Conservation (phyloP, 2,329 filamentous ascomycete species). For the Celoporthe dispersa region DNA sequence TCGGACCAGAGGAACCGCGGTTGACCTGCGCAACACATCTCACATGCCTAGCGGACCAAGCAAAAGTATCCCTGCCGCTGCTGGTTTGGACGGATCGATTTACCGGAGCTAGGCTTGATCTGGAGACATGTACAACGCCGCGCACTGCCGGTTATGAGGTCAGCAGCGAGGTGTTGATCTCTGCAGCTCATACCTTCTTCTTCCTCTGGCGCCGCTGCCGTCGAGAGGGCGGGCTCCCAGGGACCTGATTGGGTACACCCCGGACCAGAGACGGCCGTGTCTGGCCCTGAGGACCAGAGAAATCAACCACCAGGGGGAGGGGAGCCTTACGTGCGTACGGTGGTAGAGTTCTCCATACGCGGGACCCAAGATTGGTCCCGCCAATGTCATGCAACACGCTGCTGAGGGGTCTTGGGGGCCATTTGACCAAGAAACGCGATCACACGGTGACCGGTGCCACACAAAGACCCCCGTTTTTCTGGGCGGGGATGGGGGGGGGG, state of each 20-base stretch:
- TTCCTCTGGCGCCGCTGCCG: background rate
- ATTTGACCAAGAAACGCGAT: background rate
- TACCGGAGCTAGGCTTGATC: constrained; percentile 27
- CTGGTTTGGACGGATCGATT: constrained; percentile 25
- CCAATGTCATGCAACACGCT: background rate
- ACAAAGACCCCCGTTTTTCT: background rate
- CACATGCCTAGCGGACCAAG: constrained; percentile 6
- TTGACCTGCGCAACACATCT: constrained; percentile 1
- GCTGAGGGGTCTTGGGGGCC: background rate
- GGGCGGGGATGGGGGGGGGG: no score
- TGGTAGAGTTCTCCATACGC: background rate
- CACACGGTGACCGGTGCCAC: constrained; percentile 11
- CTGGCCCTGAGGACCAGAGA: background rate
- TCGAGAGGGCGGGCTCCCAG: background rate
- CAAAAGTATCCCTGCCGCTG: constrained; percentile 16
- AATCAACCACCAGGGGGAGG: background rate
- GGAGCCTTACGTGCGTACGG: background rate
- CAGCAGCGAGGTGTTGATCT: constrained; percentile 19
- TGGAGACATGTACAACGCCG: constrained; percentile 15
- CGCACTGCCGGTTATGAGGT: constrained; percentile 22
- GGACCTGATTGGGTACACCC: background rate
- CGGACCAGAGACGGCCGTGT: background rate
- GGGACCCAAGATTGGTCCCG: background rate
- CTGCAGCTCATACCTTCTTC: background rate
- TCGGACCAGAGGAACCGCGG: background rate